Evolutionary conservation across 768 basidiomycete genomes (phyloP), one percentile per base, ranked within the genome.

Genomic region (Psilocybe sp.): DNA sequence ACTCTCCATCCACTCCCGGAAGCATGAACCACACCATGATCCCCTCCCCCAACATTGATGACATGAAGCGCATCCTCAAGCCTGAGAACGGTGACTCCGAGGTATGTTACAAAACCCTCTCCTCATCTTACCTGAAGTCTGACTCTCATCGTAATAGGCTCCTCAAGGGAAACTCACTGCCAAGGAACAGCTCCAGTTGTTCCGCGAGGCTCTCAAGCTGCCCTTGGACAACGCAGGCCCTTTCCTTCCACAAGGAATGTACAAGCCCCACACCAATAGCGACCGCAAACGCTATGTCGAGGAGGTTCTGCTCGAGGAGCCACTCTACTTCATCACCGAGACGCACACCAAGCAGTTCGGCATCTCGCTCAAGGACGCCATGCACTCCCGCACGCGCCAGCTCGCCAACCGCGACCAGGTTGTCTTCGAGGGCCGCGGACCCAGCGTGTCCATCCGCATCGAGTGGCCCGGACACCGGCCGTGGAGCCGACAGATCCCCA

Each of bases 391-490:
- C 46, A 80, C 84, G 40, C 75, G 74, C 59, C 69, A 76, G 38
- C 72, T 91, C 31, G 63, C 63, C 15, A 70, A 75, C 51, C 81
- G 81, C 28, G 86, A 88, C 36, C 79, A 84, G 52, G 70, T 71
- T 4, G 86, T 91, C 61, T 89, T 90, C 54, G 71, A 79, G 57
- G 74, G 81, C 4, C 81, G 88, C 38, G 89, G 89, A 3, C 88
- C 88, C 7, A 89, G 87, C 37, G 85, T 91, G 33, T 90, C 88
- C 1, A 86, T 91, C 51, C 79, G 88, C 28, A 70, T 90, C 19
- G 85, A 88, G 88, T 91, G 89, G 89, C 87, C 87, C 4, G 87
- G 89, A 1, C 90, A 90, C 56, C 70, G 80, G 28, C 76, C 80
- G 41, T 91, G 87, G 87, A 86, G 83, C 49, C 77, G 85, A 48